Base-by-base conservation (phyloP, 768 basidiomycete genomes). In the Boletus vermiculosoides region DNA sequence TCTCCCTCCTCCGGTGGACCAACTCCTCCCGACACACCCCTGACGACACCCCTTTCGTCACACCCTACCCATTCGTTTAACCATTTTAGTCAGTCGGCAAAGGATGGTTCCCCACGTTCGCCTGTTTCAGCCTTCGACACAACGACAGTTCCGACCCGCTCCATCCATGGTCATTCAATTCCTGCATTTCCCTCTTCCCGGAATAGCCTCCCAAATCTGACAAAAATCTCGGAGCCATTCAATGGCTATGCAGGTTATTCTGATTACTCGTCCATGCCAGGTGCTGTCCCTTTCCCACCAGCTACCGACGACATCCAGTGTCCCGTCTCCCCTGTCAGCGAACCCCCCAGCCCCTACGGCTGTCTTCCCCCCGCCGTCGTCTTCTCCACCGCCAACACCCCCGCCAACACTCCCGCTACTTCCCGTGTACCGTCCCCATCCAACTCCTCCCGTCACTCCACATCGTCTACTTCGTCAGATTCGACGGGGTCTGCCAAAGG, bases 291-390 rank as follows among this genome's bases (percentile, higher is more conserved):
- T n/a, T 70, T 71, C 22, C 70, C 72, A 0, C 70, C 70, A 4
- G 66, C 72, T 0, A 53, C 60, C 1, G 71, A 73, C 25, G 71
- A 71, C 46, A 41, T 71, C 1, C 71, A 71, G n/a, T 23, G 49
- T 20, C 66, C 58, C 44, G 59, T 56, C 28, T 66, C 62, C 44
- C 73, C 70, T 57, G 69, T 66, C 39, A 73, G 66, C 50, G 70
- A 72, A 5, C 70, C 70, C 52, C 66, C 61, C 33, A 70, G 69
- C 50, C 68, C 72, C n/a, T 69, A 69, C 31, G 74, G 75, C 23
- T 86, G 86, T 62, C 81, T 89, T 16, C 84, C 85, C 11, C 87
- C 88, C 16, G 84, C 86, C 0, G 74, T 89, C 47, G 72, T 90
- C 1, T 86, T 86, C 59, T 80, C 80, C 22, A 70, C 75, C 7